These are phyloP conservation scores for Atalantia buxifolia DNA, from an alignment of 345 rosid genomes.

Conservation along the genomic window DNA sequence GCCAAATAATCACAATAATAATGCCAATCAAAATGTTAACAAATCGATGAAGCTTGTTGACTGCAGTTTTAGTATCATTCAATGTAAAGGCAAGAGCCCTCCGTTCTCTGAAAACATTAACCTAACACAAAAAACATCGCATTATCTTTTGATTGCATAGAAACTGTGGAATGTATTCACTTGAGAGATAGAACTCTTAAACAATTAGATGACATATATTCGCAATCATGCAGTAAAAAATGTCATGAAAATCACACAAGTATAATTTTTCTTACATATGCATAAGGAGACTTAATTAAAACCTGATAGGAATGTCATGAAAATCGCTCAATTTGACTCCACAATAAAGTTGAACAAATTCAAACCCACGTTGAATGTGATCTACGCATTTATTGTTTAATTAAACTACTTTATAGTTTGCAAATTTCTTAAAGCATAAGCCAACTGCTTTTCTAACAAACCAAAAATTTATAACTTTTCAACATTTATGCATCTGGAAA, in stretches of 20 bases:
- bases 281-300: too few relatives aligned
- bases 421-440: neutral
- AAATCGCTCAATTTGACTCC: too few relatives aligned
- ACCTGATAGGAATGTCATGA: too few relatives aligned
- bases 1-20: conserved; percentile 58
- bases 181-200: neutral
- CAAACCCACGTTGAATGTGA: neutral
- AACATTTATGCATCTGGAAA: neutral
- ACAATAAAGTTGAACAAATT: neutral
- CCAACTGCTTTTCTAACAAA: neutral
- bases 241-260: neutral
- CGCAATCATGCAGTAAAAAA: neutral
- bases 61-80: conserved; percentile 93
- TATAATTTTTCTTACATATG: neutral
- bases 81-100: conserved; percentile 84
- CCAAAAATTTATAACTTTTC: neutral
- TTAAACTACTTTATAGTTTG: too few relatives aligned
- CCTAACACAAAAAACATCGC: conserved; percentile 32
- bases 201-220: neutral
- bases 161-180: neutral
- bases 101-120: conserved; percentile 83
- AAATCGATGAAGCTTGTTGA: conserved; percentile 74
- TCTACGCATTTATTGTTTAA: neutral
- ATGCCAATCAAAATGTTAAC: conserved; percentile 50
- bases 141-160: neutral